These are phyloP conservation scores for Teratosphaeria nubilosa DNA, from an alignment of 2,329 filamentous ascomycete species.

Conservation along the genomic window DNA sequence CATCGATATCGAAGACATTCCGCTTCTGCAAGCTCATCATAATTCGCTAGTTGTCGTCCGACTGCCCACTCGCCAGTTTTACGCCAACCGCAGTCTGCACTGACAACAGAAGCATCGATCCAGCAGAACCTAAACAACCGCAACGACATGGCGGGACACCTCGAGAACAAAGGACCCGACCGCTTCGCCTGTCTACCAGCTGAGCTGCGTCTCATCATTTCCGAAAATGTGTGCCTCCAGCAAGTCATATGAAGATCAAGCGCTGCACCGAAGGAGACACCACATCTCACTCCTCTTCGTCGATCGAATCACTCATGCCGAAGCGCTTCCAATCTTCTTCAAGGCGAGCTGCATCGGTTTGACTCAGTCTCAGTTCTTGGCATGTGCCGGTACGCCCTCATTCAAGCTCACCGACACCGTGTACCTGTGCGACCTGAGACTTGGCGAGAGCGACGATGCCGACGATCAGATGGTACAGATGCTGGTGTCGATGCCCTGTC, in stretches of 20 bases:
- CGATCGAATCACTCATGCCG: background rate
- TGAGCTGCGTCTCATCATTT: slow-evolving; percentile 5
- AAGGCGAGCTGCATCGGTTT: background rate
- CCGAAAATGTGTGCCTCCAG: background rate
- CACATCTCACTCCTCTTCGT: background rate
- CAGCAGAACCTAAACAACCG: too few relatives aligned
- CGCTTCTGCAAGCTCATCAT: too few relatives aligned
- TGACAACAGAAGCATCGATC: background rate
- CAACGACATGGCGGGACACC: background rate
- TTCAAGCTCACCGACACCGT: background rate
- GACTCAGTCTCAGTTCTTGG: background rate
- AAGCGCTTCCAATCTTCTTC: background rate
- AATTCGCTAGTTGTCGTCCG: too few relatives aligned
- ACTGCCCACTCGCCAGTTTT: too few relatives aligned
- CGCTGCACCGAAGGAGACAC: background rate
- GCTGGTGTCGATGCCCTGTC: background rate
- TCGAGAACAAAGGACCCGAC: background rate
- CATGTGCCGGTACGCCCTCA: background rate
- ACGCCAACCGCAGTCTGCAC: background rate
- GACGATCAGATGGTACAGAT: background rate
- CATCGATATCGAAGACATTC: background rate
- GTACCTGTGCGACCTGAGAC: background rate
- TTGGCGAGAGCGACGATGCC: background rate
- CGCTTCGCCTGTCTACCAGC: slow-evolving; percentile 1
- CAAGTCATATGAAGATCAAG: background rate